Conservation (phyloP, 352 stramenopile species). For the Pythium pyrilobum region DNA sequence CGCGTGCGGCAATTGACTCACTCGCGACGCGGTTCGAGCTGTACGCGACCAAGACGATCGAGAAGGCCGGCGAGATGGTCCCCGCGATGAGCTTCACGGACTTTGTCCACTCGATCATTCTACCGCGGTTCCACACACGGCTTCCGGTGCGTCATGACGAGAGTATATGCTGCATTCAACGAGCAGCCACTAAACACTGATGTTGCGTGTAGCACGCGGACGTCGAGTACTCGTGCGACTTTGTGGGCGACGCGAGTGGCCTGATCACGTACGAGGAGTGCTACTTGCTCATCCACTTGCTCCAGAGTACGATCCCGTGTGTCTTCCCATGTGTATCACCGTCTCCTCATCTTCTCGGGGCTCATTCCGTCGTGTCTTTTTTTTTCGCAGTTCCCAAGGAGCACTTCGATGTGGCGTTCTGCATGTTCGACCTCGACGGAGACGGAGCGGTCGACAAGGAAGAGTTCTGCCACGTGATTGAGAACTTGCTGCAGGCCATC, state of each 20-base stretch:
- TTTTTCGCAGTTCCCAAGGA: slow-evolving; percentile 49
- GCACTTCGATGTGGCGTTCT: slow-evolving; percentile 77
- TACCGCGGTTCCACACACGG: slow-evolving; percentile 63
- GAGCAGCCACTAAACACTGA: no score
- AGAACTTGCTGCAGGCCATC: slow-evolving; percentile 51
- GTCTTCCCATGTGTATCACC: neutral
- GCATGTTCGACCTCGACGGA: slow-evolving; percentile 75
- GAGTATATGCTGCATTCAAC: no score
- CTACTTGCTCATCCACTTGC: slow-evolving; percentile 70
- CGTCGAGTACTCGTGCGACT: slow-evolving; percentile 63
- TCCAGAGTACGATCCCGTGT: slow-evolving; percentile 45
- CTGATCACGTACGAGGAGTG: slow-evolving; percentile 81
- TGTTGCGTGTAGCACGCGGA: slow-evolving; percentile 32
- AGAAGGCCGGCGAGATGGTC: slow-evolving; percentile 10
- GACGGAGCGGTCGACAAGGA: slow-evolving; percentile 68
- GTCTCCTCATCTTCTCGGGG: neutral
- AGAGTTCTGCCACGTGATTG: slow-evolving; percentile 70
- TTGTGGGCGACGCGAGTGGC: slow-evolving; percentile 60
- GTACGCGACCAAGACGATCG: slow-evolving; percentile 48
- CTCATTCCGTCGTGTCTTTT: neutral
- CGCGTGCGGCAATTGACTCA: slow-evolving; percentile 30
- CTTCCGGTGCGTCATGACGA: slow-evolving; percentile 36
- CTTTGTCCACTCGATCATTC: slow-evolving; percentile 71
- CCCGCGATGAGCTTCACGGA: slow-evolving; percentile 77
- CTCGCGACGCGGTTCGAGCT: slow-evolving; percentile 46